Percentiles rank a stretch among this genome's conserved stretches.
These are phyloP conservation scores for Mucor lusitanicus DNA, from an alignment of 371 early-diverging fungal genomes.

Conservation along the genomic window DNA sequence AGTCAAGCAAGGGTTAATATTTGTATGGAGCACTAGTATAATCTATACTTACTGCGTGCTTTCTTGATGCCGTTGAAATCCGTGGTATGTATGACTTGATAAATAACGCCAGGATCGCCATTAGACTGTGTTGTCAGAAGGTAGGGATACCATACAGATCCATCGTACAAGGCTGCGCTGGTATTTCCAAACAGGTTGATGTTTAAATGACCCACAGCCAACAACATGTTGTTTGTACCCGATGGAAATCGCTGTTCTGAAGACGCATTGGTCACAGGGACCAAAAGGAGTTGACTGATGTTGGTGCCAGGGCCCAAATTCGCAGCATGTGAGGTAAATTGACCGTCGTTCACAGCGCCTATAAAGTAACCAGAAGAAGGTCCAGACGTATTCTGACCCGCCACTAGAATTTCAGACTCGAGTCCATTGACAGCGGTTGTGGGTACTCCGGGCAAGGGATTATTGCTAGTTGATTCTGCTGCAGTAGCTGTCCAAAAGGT, in stretches of 20 bases:
- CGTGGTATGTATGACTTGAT: slow-evolving; percentile 28
- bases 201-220: slow-evolving; percentile 53
- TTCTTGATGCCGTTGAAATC: slow-evolving; percentile 26
- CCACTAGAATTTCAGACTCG: neutral
- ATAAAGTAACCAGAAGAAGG: neutral
- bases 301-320: neutral
- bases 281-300: slow-evolving; percentile 32
- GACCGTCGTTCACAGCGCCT: neutral
- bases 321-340: neutral
- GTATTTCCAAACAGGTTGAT: slow-evolving; percentile 49
- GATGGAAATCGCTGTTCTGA: slow-evolving; percentile 27
- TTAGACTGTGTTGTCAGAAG: slow-evolving; percentile 44
- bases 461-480: too few relatives aligned
- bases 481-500: neutral
- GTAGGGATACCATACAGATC: slow-evolving; percentile 63
- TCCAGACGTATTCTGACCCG: neutral
- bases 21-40: too few relatives aligned
- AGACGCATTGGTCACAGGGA: slow-evolving; percentile 26
- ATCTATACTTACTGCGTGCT: slow-evolving; percentile 22
- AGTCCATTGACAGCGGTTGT: neutral
- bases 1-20: neutral
- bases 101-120: slow-evolving; percentile 33
- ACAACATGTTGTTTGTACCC: slow-evolving; percentile 34
- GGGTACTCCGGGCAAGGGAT: slow-evolving; percentile 3
- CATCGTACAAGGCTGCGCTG: slow-evolving; percentile 66